Evolutionary conservation across 2,329 filamentous ascomycete species (phyloP).

Genomic region (Sclerotinia nivalis): DNA sequence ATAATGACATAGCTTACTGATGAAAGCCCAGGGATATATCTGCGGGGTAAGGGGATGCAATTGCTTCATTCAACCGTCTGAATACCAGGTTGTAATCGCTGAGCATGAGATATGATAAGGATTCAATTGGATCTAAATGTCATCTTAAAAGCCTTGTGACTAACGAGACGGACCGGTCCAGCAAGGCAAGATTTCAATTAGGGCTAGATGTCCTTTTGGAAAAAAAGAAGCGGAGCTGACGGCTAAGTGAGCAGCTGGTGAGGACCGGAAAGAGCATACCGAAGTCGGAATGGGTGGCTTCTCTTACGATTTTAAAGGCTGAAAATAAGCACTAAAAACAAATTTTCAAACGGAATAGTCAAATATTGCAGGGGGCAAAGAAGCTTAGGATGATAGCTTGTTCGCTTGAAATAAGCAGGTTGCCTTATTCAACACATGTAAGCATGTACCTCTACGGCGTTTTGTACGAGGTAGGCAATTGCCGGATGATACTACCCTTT

Average conservation of each 20-base stretch:
- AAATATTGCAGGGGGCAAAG: slow-evolving; percentile 18
- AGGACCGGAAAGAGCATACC: slow-evolving; percentile 16
- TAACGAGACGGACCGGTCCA: not conserved
- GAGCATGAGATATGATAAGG: not conserved
- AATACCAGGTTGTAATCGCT: slow-evolving; percentile 4
- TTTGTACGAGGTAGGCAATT: slow-evolving; percentile 17
- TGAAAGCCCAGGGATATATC: not conserved
- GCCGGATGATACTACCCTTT: slow-evolving; percentile 14
- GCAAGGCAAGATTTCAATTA: not conserved
- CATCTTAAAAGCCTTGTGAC: slow-evolving; percentile 7
- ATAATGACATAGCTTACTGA: not conserved
- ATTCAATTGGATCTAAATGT: not conserved
- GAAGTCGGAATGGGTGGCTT: slow-evolving; percentile 29
- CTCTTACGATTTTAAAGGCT: slow-evolving; percentile 31
- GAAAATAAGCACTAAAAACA: slow-evolving; percentile 39
- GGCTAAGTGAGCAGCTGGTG: slow-evolving; percentile 26
- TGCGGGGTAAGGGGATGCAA: slow-evolving; percentile 13
- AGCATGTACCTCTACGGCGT: slow-evolving; percentile 15
- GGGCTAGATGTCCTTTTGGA: slow-evolving; percentile 14
- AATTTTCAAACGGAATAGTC: slow-evolving; percentile 12
- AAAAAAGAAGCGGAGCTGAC: slow-evolving; percentile 33
- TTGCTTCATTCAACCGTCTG: not conserved
- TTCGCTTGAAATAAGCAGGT: slow-evolving; percentile 21
- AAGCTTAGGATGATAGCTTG: slow-evolving; percentile 23
- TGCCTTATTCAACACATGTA: slow-evolving; percentile 15